Evolutionary conservation across 1,139 yeast genomes (phyloP).

Genomic region (Pichia sp.): DNA sequence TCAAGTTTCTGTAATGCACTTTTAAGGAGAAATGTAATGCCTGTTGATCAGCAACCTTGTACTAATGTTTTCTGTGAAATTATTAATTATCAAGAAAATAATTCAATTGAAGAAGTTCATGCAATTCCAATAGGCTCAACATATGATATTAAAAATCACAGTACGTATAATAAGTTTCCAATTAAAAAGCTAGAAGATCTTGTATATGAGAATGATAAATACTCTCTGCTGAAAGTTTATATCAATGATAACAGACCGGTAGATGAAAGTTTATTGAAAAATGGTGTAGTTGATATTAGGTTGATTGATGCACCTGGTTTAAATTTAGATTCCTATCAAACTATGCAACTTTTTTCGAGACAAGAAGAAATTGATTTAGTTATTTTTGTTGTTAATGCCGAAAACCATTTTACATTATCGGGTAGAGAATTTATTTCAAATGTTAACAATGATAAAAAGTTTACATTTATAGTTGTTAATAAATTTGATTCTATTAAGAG

Average conservation of each 20-base stretch:
- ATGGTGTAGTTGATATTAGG: slow-evolving; percentile 89
- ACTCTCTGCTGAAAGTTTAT: slow-evolving; percentile 70
- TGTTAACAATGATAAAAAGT: slow-evolving; percentile 87
- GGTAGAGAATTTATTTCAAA: slow-evolving; percentile 90
- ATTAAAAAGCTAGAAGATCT: slow-evolving; percentile 57
- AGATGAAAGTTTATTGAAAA: slow-evolving; percentile 67
- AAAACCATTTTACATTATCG: slow-evolving; percentile 88
- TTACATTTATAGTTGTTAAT: slow-evolving; percentile 91
- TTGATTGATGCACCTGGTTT: slow-evolving; percentile 97
- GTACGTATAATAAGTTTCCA: slow-evolving; percentile 55
- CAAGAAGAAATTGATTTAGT: slow-evolving; percentile 97
- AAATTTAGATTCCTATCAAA: slow-evolving; percentile 87
- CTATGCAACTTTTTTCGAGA: slow-evolving; percentile 90
- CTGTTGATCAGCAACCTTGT: slow-evolving; percentile 98
- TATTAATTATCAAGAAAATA: slow-evolving; percentile 73
- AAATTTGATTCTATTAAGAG: slow-evolving; percentile 80
- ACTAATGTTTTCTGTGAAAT: slow-evolving; percentile 96
- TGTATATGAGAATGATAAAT: slow-evolving; percentile 71
- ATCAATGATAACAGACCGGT: slow-evolving; percentile 68
- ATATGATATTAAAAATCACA: slow-evolving; percentile 56
- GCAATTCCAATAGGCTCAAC: slow-evolving; percentile 65
- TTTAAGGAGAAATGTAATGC: slow-evolving; percentile 68
- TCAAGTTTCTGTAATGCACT: slow-evolving; percentile 93
- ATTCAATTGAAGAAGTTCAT: slow-evolving; percentile 81
- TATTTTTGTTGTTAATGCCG: slow-evolving; percentile 93